Base-by-base conservation (phyloP, 164 flowering plant species). In the Tetracentron sinense region DNA sequence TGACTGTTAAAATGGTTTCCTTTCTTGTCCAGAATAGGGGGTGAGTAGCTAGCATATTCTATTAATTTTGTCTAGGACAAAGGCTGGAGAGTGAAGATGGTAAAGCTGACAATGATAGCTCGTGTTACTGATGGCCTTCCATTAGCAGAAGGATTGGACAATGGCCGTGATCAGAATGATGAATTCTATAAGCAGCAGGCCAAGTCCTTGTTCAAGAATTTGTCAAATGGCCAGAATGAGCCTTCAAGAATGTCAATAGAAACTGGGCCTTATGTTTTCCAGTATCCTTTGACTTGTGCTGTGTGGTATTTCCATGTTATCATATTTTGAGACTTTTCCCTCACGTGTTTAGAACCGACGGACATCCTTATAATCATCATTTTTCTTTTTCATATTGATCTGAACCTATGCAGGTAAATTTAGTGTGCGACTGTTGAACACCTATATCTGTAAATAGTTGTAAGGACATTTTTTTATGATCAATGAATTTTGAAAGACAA, bases 121-220 rank as follows among this genome's bases (percentile, higher is more conserved):
- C 90, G 96, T 72, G 93, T 89, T 38, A 89, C 89, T 47, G 96
- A 89, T 77, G 96, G 96, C 14, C 87, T 89, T 61, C 92, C 92
- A 0, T 72, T 89, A 23, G 92, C 83, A 5, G 96, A 89, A 71
- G 96, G 96, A 67, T 67, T 89, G 62, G 96, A 86, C 56, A 88
- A 86, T 76, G 87, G 88, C 4, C 88, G 87, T 58, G 91, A 85
- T 76, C 30, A 78, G 59, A 67, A 74, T 27, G 83, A 87, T 75
- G 78, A 87, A 27, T 77, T 73, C 60, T 87, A 87, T 78, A 87
- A 87, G 68, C 88, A 83, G 68, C 93, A 87, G 68, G 85, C 79
- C 14, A 87, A 87, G 77, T 76, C 90, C 22, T 73, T 87, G 78
- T 87, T 88, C 68, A 85, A 82, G 74, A 88, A 85, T 53, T 86